Evolutionary conservation across 371 early-diverging fungal genomes (phyloP).

Genomic region (Blakeslea trispora): DNA sequence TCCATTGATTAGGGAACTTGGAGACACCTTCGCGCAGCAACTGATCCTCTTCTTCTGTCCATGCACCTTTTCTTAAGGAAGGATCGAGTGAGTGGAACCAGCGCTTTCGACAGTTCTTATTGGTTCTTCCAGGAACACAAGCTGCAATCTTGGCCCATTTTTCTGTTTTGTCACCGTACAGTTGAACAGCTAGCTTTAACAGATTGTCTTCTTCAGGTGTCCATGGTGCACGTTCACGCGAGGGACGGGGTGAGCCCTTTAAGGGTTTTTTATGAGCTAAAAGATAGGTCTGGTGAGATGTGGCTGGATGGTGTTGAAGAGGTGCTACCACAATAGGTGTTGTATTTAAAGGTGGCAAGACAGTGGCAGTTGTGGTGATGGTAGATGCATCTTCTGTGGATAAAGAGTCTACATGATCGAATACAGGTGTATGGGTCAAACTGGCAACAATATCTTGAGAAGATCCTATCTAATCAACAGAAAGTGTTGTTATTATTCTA

Average conservation of each 20-base stretch:
- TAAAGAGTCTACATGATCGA: conserved; percentile 6
- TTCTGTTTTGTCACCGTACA: conserved; percentile 79
- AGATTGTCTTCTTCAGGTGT: conserved; percentile 75
- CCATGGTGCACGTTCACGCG: conserved; percentile 59
- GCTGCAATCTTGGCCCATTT: conserved; percentile 83
- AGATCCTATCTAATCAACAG: conserved; percentile 15
- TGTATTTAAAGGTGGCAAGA: conserved; percentile 23
- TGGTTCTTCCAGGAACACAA: conserved; percentile 79
- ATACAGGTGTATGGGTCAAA: conserved; percentile 12
- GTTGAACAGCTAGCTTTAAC: conserved; percentile 68
- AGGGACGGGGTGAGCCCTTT: conserved; percentile 13
- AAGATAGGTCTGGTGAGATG: conserved; percentile 24
- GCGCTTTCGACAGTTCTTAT: conserved; percentile 80
- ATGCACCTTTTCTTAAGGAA: conserved; percentile 72
- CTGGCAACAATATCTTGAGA: conserved; percentile 22
- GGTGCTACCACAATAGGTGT: conserved; percentile 26
- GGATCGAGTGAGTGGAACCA: conserved; percentile 87
- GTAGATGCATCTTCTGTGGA: neutral
- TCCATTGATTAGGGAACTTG: conserved; percentile 75
- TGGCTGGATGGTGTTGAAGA: conserved; percentile 17
- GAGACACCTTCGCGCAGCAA: conserved; percentile 68
- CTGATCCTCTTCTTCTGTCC: conserved; percentile 80
- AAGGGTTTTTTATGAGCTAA: conserved; percentile 21
- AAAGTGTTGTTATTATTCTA: conserved; percentile 1
- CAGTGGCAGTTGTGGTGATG: conserved; percentile 5